Conservation (phyloP, 2,329 filamentous ascomycete genomes). For the Leptographium wingfieldii region DNA sequence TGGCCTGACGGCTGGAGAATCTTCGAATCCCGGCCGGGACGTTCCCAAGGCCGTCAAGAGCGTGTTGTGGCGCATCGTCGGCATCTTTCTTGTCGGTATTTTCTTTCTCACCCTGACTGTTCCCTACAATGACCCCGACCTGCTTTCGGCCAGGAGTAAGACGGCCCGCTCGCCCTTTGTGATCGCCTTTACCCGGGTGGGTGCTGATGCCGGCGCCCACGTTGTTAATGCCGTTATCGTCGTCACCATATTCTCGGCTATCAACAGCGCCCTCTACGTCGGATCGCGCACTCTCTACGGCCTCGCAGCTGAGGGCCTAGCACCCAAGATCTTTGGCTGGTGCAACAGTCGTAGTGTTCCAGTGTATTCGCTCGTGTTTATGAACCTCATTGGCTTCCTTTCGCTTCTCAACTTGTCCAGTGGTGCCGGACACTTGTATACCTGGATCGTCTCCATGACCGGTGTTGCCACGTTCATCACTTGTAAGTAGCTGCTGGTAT, state of each 20-base stretch:
- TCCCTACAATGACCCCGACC: constrained; percentile 39
- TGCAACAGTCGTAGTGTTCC: constrained; percentile 47
- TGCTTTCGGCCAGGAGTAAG: constrained; percentile 31
- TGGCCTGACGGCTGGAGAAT: constrained; percentile 35
- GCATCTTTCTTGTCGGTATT: constrained; percentile 29
- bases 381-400: constrained; percentile 48
- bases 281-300: constrained; percentile 47
- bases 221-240: not conserved
- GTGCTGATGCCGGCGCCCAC: constrained; percentile 33
- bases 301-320: constrained; percentile 42
- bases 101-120: constrained; percentile 58
- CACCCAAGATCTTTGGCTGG: constrained; percentile 35
- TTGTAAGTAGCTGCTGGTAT: not conserved
- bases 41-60: constrained; percentile 53
- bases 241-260: constrained; percentile 45
- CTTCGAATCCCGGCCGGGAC: constrained; percentile 41
- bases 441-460: not conserved
- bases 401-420: constrained; percentile 49
- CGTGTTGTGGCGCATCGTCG: constrained; percentile 43
- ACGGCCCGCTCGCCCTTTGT: constrained; percentile 43
- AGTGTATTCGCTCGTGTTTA: constrained; percentile 45
- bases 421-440: constrained; percentile 28
- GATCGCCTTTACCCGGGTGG: constrained; percentile 35
- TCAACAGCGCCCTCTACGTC: constrained; percentile 49
- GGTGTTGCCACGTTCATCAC: not conserved